Conservation (phyloP, 1,284 basidiomycete genomes). For the Boletus austroedulis region DNA sequence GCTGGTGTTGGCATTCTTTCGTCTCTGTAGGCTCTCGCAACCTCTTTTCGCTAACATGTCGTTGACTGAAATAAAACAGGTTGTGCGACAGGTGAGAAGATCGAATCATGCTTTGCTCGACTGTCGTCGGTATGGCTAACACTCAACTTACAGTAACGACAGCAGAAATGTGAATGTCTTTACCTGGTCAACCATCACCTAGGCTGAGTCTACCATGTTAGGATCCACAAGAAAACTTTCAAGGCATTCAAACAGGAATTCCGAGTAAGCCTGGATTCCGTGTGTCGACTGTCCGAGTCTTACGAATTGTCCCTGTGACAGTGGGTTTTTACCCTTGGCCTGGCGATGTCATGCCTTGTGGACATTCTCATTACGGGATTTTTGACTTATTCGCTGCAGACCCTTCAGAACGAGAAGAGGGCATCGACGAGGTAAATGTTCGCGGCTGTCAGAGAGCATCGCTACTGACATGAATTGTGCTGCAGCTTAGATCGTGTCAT, state of each 20-base stretch:
- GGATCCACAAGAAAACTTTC: conserved; percentile 28
- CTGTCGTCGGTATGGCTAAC: background rate
- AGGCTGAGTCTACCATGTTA: conserved; percentile 6
- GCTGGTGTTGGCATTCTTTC: conserved; percentile 31
- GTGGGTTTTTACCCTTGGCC: conserved; percentile 53
- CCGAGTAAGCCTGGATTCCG: conserved; percentile 16
- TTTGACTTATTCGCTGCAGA: conserved; percentile 45
- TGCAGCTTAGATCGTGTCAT: conserved; percentile 47
- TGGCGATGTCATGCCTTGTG: conserved; percentile 42
- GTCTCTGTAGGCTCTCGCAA: conserved; percentile 35
- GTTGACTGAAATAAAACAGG: conserved; percentile 15
- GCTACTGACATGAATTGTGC: background rate
- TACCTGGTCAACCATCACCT: background rate
- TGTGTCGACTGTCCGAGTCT: background rate
- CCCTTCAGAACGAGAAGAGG: conserved; percentile 39
- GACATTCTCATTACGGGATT: conserved; percentile 49
- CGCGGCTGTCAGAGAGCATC: background rate
- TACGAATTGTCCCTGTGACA: conserved; percentile 22
- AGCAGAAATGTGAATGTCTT: conserved; percentile 36
- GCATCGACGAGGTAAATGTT: conserved; percentile 24
- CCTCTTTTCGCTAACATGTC: conserved; percentile 2
- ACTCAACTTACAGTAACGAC: conserved; percentile 34
- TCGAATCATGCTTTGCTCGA: background rate
- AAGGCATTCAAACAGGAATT: conserved; percentile 26
- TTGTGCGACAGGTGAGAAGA: conserved; percentile 28